Evolutionary conservation across 306 rosid species (phyloP).

Genomic region (Castanospermum australe): DNA sequence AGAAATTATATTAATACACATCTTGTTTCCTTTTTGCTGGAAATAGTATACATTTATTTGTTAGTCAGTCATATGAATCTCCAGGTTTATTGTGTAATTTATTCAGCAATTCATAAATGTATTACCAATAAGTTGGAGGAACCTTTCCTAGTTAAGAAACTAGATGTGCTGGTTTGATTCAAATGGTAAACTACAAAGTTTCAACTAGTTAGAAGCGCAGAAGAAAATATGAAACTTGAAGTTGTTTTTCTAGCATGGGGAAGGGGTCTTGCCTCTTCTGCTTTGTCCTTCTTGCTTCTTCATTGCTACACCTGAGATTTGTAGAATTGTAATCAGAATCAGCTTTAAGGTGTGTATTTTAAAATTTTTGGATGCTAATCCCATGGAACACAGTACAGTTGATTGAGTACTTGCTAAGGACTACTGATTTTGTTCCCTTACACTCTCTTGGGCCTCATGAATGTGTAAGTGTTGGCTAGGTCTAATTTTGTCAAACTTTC

Average conservation of each 20-base stretch:
- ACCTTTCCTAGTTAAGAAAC: background rate
- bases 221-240: background rate
- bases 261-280: background rate
- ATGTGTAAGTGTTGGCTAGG: background rate
- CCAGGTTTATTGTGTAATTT: background rate
- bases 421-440: background rate
- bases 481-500: background rate
- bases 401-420: slow-evolving; percentile 1
- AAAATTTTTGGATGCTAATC: background rate
- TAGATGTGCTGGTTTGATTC: slow-evolving; percentile 2
- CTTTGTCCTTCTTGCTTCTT: background rate
- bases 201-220: background rate
- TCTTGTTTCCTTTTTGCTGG: background rate
- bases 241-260: background rate
- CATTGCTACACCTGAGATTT: background rate
- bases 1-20: background rate
- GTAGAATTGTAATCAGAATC: background rate
- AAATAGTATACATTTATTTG: background rate
- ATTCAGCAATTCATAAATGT: background rate
- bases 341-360: background rate
- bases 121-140: background rate
- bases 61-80: background rate
- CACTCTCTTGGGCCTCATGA: background rate
- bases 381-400: background rate
- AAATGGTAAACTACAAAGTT: background rate